Evolutionary conservation across 176 grass and related monocot genomes (phyloP).

Genomic region (Cenchrus purpureus): DNA sequence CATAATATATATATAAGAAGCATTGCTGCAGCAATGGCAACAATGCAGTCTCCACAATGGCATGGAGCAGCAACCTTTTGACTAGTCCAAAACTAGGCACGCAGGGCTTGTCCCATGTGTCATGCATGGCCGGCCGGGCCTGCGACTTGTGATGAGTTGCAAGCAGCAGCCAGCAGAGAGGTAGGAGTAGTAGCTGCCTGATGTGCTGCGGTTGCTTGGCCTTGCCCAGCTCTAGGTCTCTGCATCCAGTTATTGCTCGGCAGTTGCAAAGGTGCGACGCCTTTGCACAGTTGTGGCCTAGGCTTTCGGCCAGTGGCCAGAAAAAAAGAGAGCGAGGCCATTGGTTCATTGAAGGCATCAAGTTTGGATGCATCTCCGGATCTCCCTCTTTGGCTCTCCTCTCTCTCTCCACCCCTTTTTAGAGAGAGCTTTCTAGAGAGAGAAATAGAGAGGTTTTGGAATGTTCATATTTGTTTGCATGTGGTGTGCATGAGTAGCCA

Average conservation of each 20-base stretch:
- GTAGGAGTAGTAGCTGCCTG: background rate
- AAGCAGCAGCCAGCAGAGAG: too few relatives aligned
- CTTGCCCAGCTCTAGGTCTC: background rate
- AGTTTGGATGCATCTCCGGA: background rate
- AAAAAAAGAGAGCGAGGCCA: background rate
- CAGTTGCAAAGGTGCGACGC: conserved; percentile 35
- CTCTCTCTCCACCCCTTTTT: too few relatives aligned
- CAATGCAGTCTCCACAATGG: background rate
- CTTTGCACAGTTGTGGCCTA: conserved; percentile 36
- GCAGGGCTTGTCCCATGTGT: conserved; percentile 27
- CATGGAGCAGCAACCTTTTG: conserved; percentile 20
- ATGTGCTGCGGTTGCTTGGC: conserved; percentile 29
- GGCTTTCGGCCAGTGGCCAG: conserved; percentile 19
- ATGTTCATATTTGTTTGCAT: conserved; percentile 58
- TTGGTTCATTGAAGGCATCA: conserved; percentile 32
- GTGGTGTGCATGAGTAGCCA: background rate
- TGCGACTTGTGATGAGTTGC: background rate
- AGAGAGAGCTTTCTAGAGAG: too few relatives aligned
- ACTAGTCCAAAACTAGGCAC: conserved; percentile 48
- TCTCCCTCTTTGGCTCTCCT: background rate
- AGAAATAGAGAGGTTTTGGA: conserved; percentile 15
- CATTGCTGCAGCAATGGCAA: conserved; percentile 10
- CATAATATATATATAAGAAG: background rate
- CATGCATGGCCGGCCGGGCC: background rate
- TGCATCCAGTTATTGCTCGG: conserved; percentile 9